These are phyloP conservation scores for Trametes elegans DNA, from an alignment of 768 basidiomycete species.

Conservation along the genomic window DNA sequence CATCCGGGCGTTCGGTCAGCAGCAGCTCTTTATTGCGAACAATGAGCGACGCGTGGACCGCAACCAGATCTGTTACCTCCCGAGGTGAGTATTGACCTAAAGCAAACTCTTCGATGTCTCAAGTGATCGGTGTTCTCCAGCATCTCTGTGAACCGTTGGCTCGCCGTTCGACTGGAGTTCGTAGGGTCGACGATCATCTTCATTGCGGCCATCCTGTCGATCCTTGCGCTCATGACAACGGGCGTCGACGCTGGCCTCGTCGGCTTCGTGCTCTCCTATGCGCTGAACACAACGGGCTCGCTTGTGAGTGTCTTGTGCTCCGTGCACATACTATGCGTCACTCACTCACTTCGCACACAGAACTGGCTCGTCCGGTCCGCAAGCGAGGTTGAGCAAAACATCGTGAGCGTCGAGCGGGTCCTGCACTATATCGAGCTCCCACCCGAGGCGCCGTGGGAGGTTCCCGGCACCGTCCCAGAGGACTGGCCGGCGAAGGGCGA, in stretches of 20 bases:
- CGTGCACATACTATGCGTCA: not conserved
- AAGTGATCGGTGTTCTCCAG: conserved; percentile 46
- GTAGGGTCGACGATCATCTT: conserved; percentile 81
- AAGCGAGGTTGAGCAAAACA: conserved; percentile 88
- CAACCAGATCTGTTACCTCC: conserved; percentile 71
- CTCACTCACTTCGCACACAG: conserved; percentile 32
- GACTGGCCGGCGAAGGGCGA: conserved; percentile 74
- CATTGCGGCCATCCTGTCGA: conserved; percentile 61
- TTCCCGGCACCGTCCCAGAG: conserved; percentile 54
- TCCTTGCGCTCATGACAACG: conserved; percentile 68
- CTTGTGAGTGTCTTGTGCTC: conserved; percentile 47
- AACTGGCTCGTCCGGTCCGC: conserved; percentile 83
- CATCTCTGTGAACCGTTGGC: conserved; percentile 78
- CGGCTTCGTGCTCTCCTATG: conserved; percentile 83
- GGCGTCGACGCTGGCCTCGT: conserved; percentile 87
- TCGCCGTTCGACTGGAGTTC: conserved; percentile 81
- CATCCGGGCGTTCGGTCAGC: conserved; percentile 78
- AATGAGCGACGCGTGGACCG: conserved; percentile 78
- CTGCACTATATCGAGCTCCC: conserved; percentile 73
- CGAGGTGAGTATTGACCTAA: conserved; percentile 12
- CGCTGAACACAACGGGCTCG: conserved; percentile 78
- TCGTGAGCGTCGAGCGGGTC: conserved; percentile 87
- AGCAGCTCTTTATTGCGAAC: conserved; percentile 59
- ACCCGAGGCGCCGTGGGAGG: conserved; percentile 73
- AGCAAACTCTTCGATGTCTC: too few species aligned